Conservation (phyloP, 441 rosid species). For the Rhodomyrtus psidioides region DNA sequence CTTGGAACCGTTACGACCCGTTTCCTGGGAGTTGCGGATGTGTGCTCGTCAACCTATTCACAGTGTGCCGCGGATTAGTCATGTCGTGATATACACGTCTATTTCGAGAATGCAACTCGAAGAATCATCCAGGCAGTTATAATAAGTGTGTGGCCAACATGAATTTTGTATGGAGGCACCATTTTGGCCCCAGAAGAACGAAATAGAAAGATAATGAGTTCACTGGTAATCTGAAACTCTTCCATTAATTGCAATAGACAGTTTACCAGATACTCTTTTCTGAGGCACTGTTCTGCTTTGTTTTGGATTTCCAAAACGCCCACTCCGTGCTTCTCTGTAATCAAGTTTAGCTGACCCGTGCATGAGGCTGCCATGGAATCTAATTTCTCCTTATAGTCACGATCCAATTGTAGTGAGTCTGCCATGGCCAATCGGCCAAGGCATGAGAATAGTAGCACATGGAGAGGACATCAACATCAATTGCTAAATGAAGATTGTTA, state of each 20-base stretch:
- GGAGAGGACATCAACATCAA: background rate
- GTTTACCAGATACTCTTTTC: conserved; percentile 65
- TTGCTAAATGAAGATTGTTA: conserved; percentile 8
- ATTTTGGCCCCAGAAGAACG: too few species aligned
- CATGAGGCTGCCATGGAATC: conserved; percentile 43
- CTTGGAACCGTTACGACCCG: conserved; percentile 49
- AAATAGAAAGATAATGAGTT: too few species aligned
- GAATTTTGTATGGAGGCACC: too few species aligned
- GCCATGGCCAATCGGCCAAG: background rate
- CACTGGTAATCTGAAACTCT: too few species aligned
- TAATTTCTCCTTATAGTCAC: conserved; percentile 38
- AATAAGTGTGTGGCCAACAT: too few species aligned
- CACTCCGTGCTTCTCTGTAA: conserved; percentile 58
- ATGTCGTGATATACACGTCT: background rate
- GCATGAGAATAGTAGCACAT: background rate
- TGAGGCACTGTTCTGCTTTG: conserved; percentile 60
- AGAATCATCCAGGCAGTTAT: background rate
- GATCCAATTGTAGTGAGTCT: conserved; percentile 53
- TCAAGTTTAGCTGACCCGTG: conserved; percentile 38
- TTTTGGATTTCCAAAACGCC: conserved; percentile 41
- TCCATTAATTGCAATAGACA: background rate
- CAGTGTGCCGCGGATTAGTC: background rate
- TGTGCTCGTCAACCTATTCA: conserved; percentile 50
- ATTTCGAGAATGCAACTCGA: background rate
- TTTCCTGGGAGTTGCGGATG: conserved; percentile 40